Evolutionary conservation across 345 rosid species (phyloP).

Genomic region (Limnanthes douglasii): DNA sequence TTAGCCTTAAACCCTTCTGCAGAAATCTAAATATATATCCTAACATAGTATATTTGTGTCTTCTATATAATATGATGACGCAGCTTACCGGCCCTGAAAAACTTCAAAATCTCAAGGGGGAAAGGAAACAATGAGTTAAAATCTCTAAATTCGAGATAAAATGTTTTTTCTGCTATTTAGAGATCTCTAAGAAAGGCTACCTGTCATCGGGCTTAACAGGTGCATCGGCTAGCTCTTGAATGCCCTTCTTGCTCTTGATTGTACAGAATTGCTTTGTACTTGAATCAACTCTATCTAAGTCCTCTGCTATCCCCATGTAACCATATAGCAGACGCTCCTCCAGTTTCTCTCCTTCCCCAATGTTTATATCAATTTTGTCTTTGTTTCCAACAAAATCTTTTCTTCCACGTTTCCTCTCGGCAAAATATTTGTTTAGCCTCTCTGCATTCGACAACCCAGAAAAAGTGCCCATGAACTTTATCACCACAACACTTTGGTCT

Average conservation of each 20-base stretch:
- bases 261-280: constrained; percentile 22
- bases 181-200: background rate
- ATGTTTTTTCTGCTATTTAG: too few relatives aligned
- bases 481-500: constrained; percentile 36
- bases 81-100: too few relatives aligned
- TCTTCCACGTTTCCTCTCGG: constrained; percentile 26
- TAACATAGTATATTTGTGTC: too few relatives aligned
- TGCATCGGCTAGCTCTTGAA: constrained; percentile 37
- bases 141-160: too few relatives aligned
- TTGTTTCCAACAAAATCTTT: constrained; percentile 15
- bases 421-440: constrained; percentile 27
- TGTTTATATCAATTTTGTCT: background rate
- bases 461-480: constrained; percentile 33
- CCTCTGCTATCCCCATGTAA: constrained; percentile 39
- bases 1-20: too few relatives aligned
- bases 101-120: too few relatives aligned
- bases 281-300: constrained; percentile 38
- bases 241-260: constrained; percentile 42
- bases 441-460: constrained; percentile 31
- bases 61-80: too few relatives aligned
- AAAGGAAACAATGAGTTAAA: too few relatives aligned
- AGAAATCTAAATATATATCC: too few relatives aligned
- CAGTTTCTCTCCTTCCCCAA: constrained; percentile 15
- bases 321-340: constrained; percentile 30
- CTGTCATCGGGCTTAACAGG: constrained; percentile 31